Evolutionary conservation across 1,139 yeast genomes (phyloP), one percentile per base, ranked within the genome.

Genomic region (Kluyveromyces sp.): DNA sequence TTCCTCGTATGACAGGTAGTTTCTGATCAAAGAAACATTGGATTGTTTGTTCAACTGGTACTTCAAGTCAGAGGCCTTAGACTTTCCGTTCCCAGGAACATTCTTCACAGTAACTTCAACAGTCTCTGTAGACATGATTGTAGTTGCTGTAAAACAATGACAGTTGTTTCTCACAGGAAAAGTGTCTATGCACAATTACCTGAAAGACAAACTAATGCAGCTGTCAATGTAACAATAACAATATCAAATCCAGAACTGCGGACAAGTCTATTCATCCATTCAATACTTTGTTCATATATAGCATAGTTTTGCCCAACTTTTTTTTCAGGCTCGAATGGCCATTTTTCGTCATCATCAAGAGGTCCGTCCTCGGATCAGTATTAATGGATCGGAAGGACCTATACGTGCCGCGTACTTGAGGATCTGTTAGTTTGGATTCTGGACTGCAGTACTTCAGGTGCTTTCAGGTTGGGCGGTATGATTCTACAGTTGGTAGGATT

Each of bases 31-130:
- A 39, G 56, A 59, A 16, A 57, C 45, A 42, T 49, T 58, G 4
- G 61, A 49, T 4, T 55, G 56, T 38, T 46, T 55, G n/a, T 50
- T 48, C 34, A 60, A 54, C 38, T 52, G 57, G 39, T 58, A 48
- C 29, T 50, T 38, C 7, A 60, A 41, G 16, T 52, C 55, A 40
- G 49, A 48, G 26, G 45, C 48, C 22, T 47, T 47, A 4, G 50
- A 20, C 20, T 38, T 38, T 9, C 18, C 12, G 7, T 13, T 12
- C 19, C 29, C 20, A 20, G 35, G 28, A 22, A 22, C 30, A 31
- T 17, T 18, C 35, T 38, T 38, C 29, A 38, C 41, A 19, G 36
- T 38, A 20, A 38, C 35, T 20, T 38, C 41, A 22, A 38, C 19
- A 15, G 16, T 22, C 4, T 38, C 41, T 16, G 41, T 28, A n/a